Evolutionary conservation across 768 basidiomycete species (phyloP), one percentile per base, ranked within the genome.

Genomic region (Russula sp.): DNA sequence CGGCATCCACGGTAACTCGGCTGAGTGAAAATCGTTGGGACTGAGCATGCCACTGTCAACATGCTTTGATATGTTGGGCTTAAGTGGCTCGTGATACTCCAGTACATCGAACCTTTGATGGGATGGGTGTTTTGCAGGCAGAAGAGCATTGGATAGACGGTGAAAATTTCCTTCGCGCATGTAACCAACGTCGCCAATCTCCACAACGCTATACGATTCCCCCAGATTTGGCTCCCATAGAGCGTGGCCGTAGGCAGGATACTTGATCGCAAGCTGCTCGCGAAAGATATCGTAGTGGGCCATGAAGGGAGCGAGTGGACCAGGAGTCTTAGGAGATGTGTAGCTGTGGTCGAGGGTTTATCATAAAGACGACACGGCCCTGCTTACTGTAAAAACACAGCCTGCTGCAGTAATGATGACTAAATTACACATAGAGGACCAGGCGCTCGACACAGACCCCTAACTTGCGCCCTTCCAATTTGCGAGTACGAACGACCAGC

Each of bases 171-270:
- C 69, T 4, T 40, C 37, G 27, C 61, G 59, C n/a, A 65, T 49
- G 35, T 35, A 70, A 16, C 68, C 69, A 11, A 69, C 69, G 54
- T 70, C 66, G 35, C 68, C 69, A 14, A 69, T 57, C 31, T 62
- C 48, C 13, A 70, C 59, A 2, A 27, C 37, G 2, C 18, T 22
- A n/a, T 69, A 57, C 14, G 14, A 55, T 11, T 32, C 10, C 4
- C 18, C 16, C 5, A 65, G 60, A 49, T 48, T 53, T 10, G 69
- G 68, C 4, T 67, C 57, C 66, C 66, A 68, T 1, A 68, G 58
- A 4, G 67, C 62, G 34, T 57, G 22, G 9, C 64, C 64, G 37
- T 61, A 42, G 2, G 10, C 8, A 37, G 40, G 48, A 40, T 48
- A 48, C 34, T 18, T 54, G 1, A 42, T 39, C 11, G 44, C 44